Conservation (phyloP, 805 yeast species). For the Nakazawaea wickerhamii region DNA sequence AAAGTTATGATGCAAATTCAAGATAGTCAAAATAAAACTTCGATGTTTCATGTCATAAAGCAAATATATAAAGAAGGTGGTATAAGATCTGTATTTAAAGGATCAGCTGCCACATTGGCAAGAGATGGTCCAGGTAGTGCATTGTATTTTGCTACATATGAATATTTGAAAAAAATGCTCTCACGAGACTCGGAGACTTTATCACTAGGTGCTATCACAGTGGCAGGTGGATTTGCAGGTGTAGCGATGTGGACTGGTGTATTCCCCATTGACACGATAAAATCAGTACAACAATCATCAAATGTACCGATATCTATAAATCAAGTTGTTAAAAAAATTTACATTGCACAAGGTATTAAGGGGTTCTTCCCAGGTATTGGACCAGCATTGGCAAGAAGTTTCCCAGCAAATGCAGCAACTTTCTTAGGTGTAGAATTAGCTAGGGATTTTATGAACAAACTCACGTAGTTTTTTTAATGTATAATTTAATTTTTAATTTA, state of each 20-base stretch:
- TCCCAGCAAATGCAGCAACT: slow-evolving; percentile 99
- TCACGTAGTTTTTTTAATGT: not conserved
- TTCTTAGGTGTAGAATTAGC: slow-evolving; percentile 93
- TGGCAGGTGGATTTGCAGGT: slow-evolving; percentile 96
- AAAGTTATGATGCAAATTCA: slow-evolving; percentile 90
- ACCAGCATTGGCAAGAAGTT: slow-evolving; percentile 88
- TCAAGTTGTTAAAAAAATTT: slow-evolving; percentile 64
- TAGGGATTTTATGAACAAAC: slow-evolving; percentile 17
- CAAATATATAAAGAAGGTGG: slow-evolving; percentile 79
- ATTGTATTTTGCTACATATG: slow-evolving; percentile 91
- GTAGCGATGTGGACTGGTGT: slow-evolving; percentile 95
- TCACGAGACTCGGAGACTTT: slow-evolving; percentile 52
- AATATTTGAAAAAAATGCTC: slow-evolving; percentile 61
- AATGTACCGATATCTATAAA: slow-evolving; percentile 46
- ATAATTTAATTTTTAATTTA: not conserved
- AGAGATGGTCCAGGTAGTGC: slow-evolving; percentile 99
- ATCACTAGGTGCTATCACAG: slow-evolving; percentile 67
- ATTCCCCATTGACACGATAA: slow-evolving; percentile 94
- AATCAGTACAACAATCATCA: slow-evolving; percentile 73
- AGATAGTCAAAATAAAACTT: slow-evolving; percentile 36
- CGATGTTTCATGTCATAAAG: slow-evolving; percentile 56
- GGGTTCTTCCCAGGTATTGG: slow-evolving; percentile 98
- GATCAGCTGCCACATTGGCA: slow-evolving; percentile 86
- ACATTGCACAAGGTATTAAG: slow-evolving; percentile 71
- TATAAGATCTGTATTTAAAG: slow-evolving; percentile 76